phyloP scores from a whole-genome alignment of 305 asterid species.

The Fraxinus dipetala region DNA sequence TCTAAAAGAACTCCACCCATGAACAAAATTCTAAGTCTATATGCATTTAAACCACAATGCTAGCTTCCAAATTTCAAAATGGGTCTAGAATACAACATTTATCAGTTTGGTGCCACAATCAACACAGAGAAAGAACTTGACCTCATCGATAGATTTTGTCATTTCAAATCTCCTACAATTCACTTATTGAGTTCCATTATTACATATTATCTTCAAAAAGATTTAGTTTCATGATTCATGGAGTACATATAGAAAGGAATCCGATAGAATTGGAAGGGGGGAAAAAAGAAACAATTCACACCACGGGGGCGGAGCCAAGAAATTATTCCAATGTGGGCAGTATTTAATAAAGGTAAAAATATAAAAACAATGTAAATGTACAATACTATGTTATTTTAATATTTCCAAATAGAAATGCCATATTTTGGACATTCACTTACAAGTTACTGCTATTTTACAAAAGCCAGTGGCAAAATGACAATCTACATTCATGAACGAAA shows the following conservation, averaged over 20 bases:
- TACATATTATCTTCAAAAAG: not conserved
- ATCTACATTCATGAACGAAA: not conserved
- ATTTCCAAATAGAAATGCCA: not conserved
- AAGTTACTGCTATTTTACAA: not conserved
- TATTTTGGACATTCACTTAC: not conserved
- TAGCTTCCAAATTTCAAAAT: not conserved
- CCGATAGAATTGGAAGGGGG: not conserved
- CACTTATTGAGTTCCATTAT: not conserved
- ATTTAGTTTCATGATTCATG: not conserved
- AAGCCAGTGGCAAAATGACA: not conserved
- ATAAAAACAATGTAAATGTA: not conserved
- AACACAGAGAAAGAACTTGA: not conserved
- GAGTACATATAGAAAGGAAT: not conserved
- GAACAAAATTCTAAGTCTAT: not conserved
- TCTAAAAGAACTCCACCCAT: not conserved
- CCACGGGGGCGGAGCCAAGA: not conserved
- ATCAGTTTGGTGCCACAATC: not conserved
- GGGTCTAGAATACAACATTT: not conserved
- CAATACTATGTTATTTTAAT: not conserved
- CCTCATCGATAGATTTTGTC: not conserved
- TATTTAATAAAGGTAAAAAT: not conserved
- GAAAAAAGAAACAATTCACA: not conserved
- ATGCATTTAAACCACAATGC: not conserved
- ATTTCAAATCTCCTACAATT: not conserved
- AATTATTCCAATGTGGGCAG: not conserved